Percentiles rank a stretch among this genome's conserved stretches.
These are phyloP conservation scores for Trifolium fragiferum DNA, from an alignment of 306 rosid genomes.

Conservation along the genomic window DNA sequence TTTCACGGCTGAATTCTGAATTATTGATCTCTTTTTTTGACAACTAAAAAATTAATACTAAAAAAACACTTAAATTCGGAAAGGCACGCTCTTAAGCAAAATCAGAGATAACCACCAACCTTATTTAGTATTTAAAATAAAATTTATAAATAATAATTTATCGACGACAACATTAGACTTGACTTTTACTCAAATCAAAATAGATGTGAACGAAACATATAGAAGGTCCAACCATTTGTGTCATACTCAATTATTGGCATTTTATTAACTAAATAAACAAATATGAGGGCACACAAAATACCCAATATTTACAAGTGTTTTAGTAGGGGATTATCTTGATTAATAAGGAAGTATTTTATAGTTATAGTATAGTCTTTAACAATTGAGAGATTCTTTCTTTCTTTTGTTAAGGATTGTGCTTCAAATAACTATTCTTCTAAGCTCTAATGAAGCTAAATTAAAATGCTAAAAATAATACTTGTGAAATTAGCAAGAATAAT, in stretches of 20 bases:
- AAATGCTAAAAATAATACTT: slow-evolving; percentile 16
- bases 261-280: slow-evolving; percentile 29
- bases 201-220: background rate
- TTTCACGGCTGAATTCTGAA: too few species aligned
- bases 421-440: slow-evolving; percentile 1
- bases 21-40: too few species aligned
- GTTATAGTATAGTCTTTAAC: background rate
- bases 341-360: background rate
- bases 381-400: slow-evolving; percentile 32
- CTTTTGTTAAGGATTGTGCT: slow-evolving; percentile 7
- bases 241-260: background rate
- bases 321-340: slow-evolving; percentile 2
- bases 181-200: background rate
- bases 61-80: background rate
- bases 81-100: background rate
- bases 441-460: slow-evolving; percentile 15
- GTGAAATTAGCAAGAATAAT: slow-evolving; percentile 37
- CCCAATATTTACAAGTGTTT: slow-evolving; percentile 6
- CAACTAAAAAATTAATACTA: too few species aligned
- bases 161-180: too few species aligned
- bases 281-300: too few species aligned
- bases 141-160: too few species aligned
- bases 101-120: background rate
- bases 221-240: background rate
- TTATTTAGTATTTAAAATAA: background rate